Conservation (phyloP, 345 rosid genomes). For the Lepidium sativum region DNA sequence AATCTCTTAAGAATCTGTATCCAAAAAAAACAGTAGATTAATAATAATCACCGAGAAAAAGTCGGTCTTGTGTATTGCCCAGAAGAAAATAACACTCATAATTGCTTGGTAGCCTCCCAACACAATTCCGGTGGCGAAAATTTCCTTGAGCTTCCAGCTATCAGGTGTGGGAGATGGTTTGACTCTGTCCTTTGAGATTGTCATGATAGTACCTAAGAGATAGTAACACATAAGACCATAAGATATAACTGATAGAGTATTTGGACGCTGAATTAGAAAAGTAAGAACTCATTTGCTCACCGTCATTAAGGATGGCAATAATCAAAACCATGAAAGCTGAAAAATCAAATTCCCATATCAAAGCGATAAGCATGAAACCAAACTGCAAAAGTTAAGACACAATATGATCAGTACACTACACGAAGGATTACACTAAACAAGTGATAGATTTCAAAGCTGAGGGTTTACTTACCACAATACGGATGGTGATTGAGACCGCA, state of each 20-base stretch:
- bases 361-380: slow-evolving; percentile 43
- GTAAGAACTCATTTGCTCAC: slow-evolving; percentile 31
- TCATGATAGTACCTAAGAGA: slow-evolving; percentile 78
- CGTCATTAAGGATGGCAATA: slow-evolving; percentile 91
- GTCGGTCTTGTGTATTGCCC: slow-evolving; percentile 49
- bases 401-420: slow-evolving; percentile 3
- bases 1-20: background rate
- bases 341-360: slow-evolving; percentile 43
- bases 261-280: background rate
- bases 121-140: slow-evolving; percentile 80
- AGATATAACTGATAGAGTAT: background rate
- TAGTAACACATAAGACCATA: background rate
- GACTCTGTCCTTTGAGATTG: slow-evolving; percentile 89
- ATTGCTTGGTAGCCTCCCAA: slow-evolving; percentile 79
- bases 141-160: slow-evolving; percentile 91
- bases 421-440: background rate
- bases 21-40: background rate
- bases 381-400: slow-evolving; percentile 13
- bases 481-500: slow-evolving; percentile 41
- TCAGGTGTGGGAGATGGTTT: slow-evolving; percentile 97
- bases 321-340: slow-evolving; percentile 86
- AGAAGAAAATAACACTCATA: slow-evolving; percentile 89
- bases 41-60: slow-evolving; percentile 41
- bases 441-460: background rate
- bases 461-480: slow-evolving; percentile 33